These are phyloP conservation scores for Odontarrhena argentea DNA, from an alignment of 345 rosid genomes.

Conservation along the genomic window DNA sequence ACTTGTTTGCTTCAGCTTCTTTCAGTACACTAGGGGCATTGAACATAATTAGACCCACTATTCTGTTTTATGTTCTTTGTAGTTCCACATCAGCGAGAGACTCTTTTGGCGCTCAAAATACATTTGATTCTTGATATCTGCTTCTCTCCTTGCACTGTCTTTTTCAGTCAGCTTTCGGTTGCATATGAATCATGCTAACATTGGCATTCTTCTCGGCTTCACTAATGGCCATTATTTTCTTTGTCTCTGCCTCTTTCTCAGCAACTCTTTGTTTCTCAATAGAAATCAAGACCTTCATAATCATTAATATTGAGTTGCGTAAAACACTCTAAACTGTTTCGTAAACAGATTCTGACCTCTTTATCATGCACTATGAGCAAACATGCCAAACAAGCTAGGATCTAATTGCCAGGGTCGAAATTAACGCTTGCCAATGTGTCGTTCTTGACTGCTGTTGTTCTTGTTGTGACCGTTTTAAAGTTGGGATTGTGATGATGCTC, in stretches of 20 bases:
- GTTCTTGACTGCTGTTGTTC: too few species aligned
- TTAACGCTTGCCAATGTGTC: too few species aligned
- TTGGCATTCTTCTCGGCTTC: constrained; percentile 88
- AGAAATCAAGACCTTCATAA: constrained; percentile 72
- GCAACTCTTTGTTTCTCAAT: constrained; percentile 80
- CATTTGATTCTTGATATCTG: constrained; percentile 84
- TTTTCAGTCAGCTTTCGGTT: constrained; percentile 86
- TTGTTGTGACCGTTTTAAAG: too few species aligned
- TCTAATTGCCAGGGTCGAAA: background rate
- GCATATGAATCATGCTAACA: constrained; percentile 85
- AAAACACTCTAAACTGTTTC: constrained; percentile 7
- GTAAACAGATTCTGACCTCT: too few species aligned
- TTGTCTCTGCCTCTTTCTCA: constrained; percentile 91
- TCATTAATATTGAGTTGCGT: background rate
- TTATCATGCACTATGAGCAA: background rate
- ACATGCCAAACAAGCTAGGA: background rate
- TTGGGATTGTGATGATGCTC: too few species aligned
- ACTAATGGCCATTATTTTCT: constrained; percentile 84
- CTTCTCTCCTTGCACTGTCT: constrained; percentile 72
- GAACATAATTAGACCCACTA: constrained; percentile 2
- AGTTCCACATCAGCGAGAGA: constrained; percentile 77
- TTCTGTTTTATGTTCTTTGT: background rate
- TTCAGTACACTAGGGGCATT: constrained; percentile 51
- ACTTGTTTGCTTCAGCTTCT: constrained; percentile 92
- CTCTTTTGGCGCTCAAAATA: constrained; percentile 78